Conservation (phyloP, 2,329 filamentous ascomycete genomes). For the Chrysoporthe deuterocubensis region DNA sequence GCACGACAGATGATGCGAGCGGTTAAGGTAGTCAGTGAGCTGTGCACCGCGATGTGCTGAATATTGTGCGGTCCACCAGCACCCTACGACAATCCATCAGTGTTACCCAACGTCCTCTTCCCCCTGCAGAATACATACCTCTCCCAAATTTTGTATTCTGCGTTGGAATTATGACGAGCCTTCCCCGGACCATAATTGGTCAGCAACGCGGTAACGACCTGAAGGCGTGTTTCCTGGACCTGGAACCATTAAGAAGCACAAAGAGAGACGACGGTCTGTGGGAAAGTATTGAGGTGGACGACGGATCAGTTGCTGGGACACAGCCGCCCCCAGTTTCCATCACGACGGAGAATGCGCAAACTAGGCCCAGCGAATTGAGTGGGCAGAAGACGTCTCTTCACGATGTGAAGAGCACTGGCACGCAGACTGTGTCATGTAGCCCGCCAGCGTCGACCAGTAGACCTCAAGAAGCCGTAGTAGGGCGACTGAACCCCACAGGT, state of each 20-base stretch:
- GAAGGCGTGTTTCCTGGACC: neutral
- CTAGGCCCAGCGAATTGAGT: neutral
- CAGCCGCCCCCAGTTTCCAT: neutral
- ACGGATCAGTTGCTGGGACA: neutral
- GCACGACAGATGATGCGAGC: too few species aligned
- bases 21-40: too few species aligned
- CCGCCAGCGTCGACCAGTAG: too few species aligned
- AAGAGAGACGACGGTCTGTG: neutral
- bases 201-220: neutral
- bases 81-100: too few species aligned
- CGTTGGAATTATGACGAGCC: neutral
- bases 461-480: too few species aligned
- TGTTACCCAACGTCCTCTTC: too few species aligned
- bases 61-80: too few species aligned
- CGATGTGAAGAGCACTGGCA: neutral
- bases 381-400: neutral
- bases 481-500: too few species aligned
- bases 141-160: too few species aligned
- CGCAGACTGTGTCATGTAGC: neutral
- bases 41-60: too few species aligned
- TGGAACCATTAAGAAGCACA: neutral
- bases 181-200: neutral
- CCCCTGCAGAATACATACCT: too few species aligned
- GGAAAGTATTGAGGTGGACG: conserved; percentile 4
- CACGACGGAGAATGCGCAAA: neutral